Conservation (phyloP, 2,329 filamentous ascomycete genomes). For the Zasmidium citrigriseum region DNA sequence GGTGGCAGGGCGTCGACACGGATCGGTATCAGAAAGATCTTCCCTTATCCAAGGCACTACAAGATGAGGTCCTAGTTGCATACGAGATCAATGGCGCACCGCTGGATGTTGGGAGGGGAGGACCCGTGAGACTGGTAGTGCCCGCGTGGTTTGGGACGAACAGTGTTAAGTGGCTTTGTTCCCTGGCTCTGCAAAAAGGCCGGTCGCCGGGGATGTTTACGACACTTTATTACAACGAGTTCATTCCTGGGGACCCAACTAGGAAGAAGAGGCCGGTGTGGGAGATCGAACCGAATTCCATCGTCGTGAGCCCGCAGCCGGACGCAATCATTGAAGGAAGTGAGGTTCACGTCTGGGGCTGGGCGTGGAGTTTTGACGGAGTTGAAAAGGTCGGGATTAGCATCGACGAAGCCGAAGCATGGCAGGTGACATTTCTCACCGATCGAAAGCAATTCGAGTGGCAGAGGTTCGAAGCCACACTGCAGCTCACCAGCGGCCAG, state of each 20-base stretch:
- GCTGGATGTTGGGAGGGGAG: slow-evolving; percentile 29
- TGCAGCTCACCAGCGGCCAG: slow-evolving; percentile 7
- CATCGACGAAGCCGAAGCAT: slow-evolving; percentile 15
- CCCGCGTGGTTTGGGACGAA: slow-evolving; percentile 38
- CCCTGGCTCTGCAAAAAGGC: slow-evolving; percentile 21
- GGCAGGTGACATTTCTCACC: slow-evolving; percentile 9
- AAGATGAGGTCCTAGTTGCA: slow-evolving; percentile 31
- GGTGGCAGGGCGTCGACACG: slow-evolving; percentile 26
- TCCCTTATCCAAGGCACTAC: slow-evolving; percentile 29
- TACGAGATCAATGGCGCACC: slow-evolving; percentile 31
- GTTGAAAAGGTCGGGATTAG: slow-evolving; percentile 27
- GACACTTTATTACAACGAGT: slow-evolving; percentile 33
- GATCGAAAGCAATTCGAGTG: slow-evolving; percentile 18
- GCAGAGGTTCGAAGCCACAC: slow-evolving; percentile 15
- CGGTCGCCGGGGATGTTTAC: slow-evolving; percentile 31
- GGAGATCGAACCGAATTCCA: slow-evolving; percentile 32
- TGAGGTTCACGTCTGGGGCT: slow-evolving; percentile 23
- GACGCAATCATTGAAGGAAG: slow-evolving; percentile 7
- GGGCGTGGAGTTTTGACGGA: slow-evolving; percentile 32
- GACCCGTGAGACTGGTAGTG: slow-evolving; percentile 34
- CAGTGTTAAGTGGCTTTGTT: slow-evolving; percentile 36
- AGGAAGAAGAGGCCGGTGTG: slow-evolving; percentile 28
- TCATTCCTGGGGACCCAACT: slow-evolving; percentile 15
- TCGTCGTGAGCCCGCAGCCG: slow-evolving; percentile 28
- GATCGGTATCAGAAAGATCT: slow-evolving; percentile 38